Evolutionary conservation across 2,329 filamentous ascomycete genomes (phyloP).

Genomic region (Phialocephala subalpina): DNA sequence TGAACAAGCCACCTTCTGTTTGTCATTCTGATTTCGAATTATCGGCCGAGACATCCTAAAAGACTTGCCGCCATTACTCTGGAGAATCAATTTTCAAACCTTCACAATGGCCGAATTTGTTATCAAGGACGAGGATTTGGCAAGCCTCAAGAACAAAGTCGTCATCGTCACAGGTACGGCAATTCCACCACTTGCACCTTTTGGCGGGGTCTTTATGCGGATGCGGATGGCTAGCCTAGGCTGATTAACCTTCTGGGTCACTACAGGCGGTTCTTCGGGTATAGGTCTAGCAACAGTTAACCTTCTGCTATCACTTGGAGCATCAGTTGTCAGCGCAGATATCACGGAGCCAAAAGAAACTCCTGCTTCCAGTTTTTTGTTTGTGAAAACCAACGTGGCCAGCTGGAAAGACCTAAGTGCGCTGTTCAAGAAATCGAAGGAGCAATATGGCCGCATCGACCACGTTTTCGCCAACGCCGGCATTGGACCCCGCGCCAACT

Average conservation of each 20-base stretch:
- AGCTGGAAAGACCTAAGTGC: conserved; percentile 57
- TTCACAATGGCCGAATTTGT: conserved; percentile 52
- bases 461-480: conserved; percentile 58
- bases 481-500: conserved; percentile 54
- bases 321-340: conserved; percentile 63
- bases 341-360: conserved; percentile 47
- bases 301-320: conserved; percentile 59
- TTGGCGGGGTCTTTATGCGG: conserved; percentile 6
- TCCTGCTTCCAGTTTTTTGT: conserved; percentile 44
- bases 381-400: conserved; percentile 47
- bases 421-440: conserved; percentile 59
- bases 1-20: no score
- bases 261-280: conserved; percentile 62
- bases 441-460: conserved; percentile 38
- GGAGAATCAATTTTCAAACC: conserved; percentile 15
- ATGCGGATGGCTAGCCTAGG: conserved; percentile 17
- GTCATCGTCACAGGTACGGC: conserved; percentile 59
- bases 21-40: no score
- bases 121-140: conserved; percentile 54
- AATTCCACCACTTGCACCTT: conserved; percentile 7
- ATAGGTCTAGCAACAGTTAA: conserved; percentile 65
- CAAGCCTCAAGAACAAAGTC: conserved; percentile 55
- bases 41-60: no score
- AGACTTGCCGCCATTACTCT: no score
- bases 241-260: conserved; percentile 21